These are phyloP conservation scores for Juglanconis oblonga DNA, from an alignment of 2,329 filamentous ascomycete species.

Conservation along the genomic window DNA sequence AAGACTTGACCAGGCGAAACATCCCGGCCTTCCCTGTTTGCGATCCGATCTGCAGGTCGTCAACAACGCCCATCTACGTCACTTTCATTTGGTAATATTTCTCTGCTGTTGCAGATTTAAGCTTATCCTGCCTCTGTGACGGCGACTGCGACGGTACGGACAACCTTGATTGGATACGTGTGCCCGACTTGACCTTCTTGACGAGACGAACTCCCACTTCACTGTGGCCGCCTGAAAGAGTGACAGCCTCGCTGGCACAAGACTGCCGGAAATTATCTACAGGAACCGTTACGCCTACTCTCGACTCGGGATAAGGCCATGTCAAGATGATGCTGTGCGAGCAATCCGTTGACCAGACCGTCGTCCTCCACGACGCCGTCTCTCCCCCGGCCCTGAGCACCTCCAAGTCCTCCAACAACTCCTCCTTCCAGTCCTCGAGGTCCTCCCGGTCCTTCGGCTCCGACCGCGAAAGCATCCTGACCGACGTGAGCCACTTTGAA, in stretches of 20 bases:
- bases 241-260: not conserved
- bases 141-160: not conserved
- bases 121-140: not conserved
- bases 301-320: conserved; percentile 3
- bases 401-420: conserved; percentile 89
- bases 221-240: too few species aligned
- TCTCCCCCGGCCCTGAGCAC: conserved; percentile 75
- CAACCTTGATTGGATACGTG: not conserved
- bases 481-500: conserved; percentile 82
- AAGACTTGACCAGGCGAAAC: not conserved
- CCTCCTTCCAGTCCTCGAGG: conserved; percentile 75
- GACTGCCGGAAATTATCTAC: not conserved
- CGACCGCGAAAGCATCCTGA: conserved; percentile 67
- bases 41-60: not conserved
- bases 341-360: conserved; percentile 32
- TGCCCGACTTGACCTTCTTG: not conserved
- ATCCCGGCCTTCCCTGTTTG: not conserved
- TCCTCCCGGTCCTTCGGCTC: conserved; percentile 60
- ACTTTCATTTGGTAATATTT: too few species aligned
- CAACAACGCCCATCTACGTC: too few species aligned
- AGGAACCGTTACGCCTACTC: not conserved
- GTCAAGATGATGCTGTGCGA: conserved; percentile 40
- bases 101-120: not conserved
- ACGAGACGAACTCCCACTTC: not conserved
- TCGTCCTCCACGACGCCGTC: conserved; percentile 48